Evolutionary conservation across 768 basidiomycete species (phyloP).

Genomic region (Pleurotus pulmonarius): DNA sequence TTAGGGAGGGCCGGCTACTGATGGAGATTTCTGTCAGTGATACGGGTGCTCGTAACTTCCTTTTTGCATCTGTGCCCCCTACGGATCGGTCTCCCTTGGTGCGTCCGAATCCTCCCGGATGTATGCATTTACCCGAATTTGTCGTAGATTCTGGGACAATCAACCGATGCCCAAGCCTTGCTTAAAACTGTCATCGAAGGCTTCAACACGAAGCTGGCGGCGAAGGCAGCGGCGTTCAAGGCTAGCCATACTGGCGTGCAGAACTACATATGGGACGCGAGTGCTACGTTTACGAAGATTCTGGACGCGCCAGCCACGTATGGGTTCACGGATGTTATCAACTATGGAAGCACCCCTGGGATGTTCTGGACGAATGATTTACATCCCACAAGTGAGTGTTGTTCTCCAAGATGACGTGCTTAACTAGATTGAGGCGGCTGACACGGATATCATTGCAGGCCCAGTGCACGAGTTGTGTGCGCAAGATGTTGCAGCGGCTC

Average conservation of each 20-base stretch:
- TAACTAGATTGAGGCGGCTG: neutral
- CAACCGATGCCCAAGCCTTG: slow-evolving; percentile 36
- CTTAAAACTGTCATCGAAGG: slow-evolving; percentile 44
- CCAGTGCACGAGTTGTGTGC: slow-evolving; percentile 38
- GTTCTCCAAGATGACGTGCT: neutral
- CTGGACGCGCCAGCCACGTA: slow-evolving; percentile 43
- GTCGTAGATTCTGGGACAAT: slow-evolving; percentile 34
- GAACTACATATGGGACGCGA: slow-evolving; percentile 49
- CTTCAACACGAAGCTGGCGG: slow-evolving; percentile 48
- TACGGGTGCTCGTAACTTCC: slow-evolving; percentile 54
- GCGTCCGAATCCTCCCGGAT: neutral
- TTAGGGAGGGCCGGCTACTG: no score
- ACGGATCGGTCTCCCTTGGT: slow-evolving; percentile 41
- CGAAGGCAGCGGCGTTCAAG: slow-evolving; percentile 36
- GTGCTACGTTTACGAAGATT: slow-evolving; percentile 45
- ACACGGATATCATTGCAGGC: slow-evolving; percentile 19
- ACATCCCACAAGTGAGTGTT: slow-evolving; percentile 46
- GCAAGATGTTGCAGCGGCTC: slow-evolving; percentile 21
- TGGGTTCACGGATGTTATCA: slow-evolving; percentile 51
- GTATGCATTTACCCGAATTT: neutral
- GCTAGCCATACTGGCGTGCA: slow-evolving; percentile 41
- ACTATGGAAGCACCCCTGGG: slow-evolving; percentile 35
- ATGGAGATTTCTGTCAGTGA: slow-evolving; percentile 24
- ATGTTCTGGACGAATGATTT: slow-evolving; percentile 61
- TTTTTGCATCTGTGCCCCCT: slow-evolving; percentile 40